Percentiles rank a stretch among this genome's conserved stretches.
Evolutionary conservation across 768 basidiomycete genomes (phyloP).

Genomic region (Russula ochroleuca): DNA sequence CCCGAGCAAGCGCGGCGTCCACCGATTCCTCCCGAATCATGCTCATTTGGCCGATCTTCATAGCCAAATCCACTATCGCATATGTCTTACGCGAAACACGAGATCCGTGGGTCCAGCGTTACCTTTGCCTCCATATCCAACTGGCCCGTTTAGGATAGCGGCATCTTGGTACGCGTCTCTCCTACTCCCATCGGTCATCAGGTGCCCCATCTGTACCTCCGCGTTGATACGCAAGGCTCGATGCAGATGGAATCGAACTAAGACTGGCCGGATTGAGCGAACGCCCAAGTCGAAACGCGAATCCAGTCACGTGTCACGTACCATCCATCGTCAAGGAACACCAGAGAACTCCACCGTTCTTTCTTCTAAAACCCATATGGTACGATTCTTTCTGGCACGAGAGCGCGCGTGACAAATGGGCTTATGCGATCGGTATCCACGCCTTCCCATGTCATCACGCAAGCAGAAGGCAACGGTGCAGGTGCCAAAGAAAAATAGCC

Average conservation of each 20-base stretch:
- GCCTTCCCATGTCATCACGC: not conserved
- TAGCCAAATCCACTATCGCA: not conserved
- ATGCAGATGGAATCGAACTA: not conserved
- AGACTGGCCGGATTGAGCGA: not conserved
- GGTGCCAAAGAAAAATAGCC: not conserved
- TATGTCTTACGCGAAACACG: not conserved
- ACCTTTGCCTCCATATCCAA: not conserved
- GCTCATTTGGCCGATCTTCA: not conserved
- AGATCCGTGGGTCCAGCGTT: not conserved
- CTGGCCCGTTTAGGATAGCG: not conserved
- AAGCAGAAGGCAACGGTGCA: not conserved
- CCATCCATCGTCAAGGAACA: not conserved
- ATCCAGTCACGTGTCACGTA: not conserved
- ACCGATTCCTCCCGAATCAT: not conserved
- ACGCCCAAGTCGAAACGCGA: not conserved
- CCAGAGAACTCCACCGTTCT: not conserved
- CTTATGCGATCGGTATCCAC: not conserved
- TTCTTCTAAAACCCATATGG: not conserved
- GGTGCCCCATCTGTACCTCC: not conserved
- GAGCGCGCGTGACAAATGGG: slow-evolving; percentile 11
- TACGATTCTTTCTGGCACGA: too few relatives aligned
- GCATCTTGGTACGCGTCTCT: not conserved
- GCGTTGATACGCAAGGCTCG: slow-evolving; percentile 1
- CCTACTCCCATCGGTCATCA: not conserved
- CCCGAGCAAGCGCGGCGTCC: not conserved